Evolutionary conservation across 73 alveolate species (phyloP).

Genomic region (Breviolum minutum): DNA sequence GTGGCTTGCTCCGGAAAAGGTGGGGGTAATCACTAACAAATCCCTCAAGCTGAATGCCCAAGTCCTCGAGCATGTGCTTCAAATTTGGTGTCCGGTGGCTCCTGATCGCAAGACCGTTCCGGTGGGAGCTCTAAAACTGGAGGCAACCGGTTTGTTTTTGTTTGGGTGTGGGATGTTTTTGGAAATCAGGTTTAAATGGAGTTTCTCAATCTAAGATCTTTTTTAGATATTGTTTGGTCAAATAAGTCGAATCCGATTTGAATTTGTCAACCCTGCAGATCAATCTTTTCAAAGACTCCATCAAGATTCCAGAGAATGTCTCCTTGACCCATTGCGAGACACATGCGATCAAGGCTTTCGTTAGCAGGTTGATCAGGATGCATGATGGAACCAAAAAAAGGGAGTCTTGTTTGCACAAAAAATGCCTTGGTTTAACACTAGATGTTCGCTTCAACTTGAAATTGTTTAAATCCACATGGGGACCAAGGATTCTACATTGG

Average conservation of each 20-base stretch:
- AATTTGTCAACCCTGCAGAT: background rate
- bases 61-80: background rate
- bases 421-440: too few species aligned
- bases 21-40: background rate
- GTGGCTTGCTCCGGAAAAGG: background rate
- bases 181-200: too few species aligned
- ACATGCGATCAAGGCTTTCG: background rate
- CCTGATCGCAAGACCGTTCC: slow-evolving; percentile 2
- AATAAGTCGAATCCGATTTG: too few species aligned
- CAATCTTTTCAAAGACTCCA: background rate
- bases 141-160: background rate
- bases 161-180: too few species aligned
- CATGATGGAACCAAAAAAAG: background rate
- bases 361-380: background rate
- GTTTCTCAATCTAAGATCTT: too few species aligned
- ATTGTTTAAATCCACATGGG: too few species aligned
- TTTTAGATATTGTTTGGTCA: too few species aligned
- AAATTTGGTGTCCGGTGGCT: background rate
- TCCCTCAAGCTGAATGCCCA: background rate
- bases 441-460: too few species aligned
- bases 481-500: background rate
- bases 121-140: background rate
- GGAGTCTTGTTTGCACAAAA: background rate
- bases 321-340: background rate
- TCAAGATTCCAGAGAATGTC: background rate